These are phyloP conservation scores for Chlorella sp. DNA, from an alignment of 139 green algal genomes.

Conservation along the genomic window DNA sequence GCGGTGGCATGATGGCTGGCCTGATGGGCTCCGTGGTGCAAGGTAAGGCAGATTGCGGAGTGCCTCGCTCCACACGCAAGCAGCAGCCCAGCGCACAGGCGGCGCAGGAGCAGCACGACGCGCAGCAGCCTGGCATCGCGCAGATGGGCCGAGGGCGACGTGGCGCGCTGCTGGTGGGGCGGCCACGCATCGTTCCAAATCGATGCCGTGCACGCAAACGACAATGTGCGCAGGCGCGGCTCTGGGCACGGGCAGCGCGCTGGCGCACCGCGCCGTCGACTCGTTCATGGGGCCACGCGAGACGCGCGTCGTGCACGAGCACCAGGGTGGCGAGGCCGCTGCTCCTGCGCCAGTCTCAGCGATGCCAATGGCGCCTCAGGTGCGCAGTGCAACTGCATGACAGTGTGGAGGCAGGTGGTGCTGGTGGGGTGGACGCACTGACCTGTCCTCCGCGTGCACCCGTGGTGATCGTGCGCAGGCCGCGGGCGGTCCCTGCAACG, in stretches of 20 bases:
- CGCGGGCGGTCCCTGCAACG: slow-evolving; percentile 47
- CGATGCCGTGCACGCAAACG: too few species aligned
- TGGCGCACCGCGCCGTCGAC: slow-evolving; percentile 85
- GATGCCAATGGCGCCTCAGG: slow-evolving; percentile 4
- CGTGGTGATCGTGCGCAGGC: neutral
- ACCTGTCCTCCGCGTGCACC: neutral
- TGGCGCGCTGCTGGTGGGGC: too few species aligned
- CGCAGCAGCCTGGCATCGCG: neutral
- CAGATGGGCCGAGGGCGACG: too few species aligned
- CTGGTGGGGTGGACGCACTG: neutral
- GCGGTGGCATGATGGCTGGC: slow-evolving; percentile 73
- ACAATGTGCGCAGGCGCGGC: slow-evolving; percentile 61
- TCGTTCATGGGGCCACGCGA: slow-evolving; percentile 52
- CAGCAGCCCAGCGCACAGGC: too few species aligned
- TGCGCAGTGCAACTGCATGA: neutral
- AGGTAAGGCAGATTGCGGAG: too few species aligned
- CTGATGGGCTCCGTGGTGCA: slow-evolving; percentile 71
- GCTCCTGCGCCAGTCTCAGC: slow-evolving; percentile 11
- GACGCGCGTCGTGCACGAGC: slow-evolving; percentile 28
- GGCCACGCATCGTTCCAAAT: too few species aligned
- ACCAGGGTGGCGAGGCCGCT: slow-evolving; percentile 15
- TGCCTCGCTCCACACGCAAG: too few species aligned
- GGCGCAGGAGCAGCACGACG: neutral
- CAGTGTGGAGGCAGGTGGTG: neutral
- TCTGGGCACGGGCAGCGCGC: slow-evolving; percentile 70